These are phyloP conservation scores for Gossypium davidsonii DNA, from an alignment of 441 rosid species.

Conservation along the genomic window DNA sequence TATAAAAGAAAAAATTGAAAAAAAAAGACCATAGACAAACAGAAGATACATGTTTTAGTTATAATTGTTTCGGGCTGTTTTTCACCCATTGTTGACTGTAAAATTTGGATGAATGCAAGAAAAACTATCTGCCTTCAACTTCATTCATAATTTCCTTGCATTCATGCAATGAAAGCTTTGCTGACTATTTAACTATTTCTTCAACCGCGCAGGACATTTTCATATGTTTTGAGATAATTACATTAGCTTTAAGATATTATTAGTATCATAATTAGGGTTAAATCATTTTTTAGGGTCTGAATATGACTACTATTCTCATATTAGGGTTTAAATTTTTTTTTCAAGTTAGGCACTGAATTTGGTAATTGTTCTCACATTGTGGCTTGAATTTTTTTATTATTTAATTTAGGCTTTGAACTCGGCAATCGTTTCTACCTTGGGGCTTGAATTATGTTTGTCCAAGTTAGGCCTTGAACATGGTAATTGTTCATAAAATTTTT, in stretches of 20 bases:
- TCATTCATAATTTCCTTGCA: background rate
- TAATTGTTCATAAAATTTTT: too few relatives aligned
- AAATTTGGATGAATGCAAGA: slow-evolving; percentile 14
- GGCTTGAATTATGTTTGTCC: too few relatives aligned
- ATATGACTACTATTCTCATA: too few relatives aligned
- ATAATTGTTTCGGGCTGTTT: slow-evolving; percentile 18
- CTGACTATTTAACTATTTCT: background rate
- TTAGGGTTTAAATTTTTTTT: too few relatives aligned
- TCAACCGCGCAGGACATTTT: background rate
- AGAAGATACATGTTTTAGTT: slow-evolving; percentile 12
- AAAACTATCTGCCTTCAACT: background rate
- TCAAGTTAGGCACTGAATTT: too few relatives aligned
- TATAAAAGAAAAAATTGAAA: background rate
- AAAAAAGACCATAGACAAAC: slow-evolving; percentile 5
- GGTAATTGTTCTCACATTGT: too few relatives aligned
- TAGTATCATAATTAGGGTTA: background rate
- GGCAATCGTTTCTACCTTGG: too few relatives aligned
- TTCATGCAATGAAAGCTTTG: background rate
- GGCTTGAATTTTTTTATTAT: too few relatives aligned
- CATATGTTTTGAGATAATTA: background rate
- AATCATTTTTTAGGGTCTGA: too few relatives aligned
- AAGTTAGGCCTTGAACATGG: too few relatives aligned
- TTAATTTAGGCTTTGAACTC: too few relatives aligned
- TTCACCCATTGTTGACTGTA: slow-evolving; percentile 8
- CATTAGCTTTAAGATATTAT: background rate